A percentile compares a stretch with the other conserved stretches of the same genome.
Evolutionary conservation across 192 early-diverging fungal genomes (phyloP).

Genomic region (Mortierella alpina): DNA sequence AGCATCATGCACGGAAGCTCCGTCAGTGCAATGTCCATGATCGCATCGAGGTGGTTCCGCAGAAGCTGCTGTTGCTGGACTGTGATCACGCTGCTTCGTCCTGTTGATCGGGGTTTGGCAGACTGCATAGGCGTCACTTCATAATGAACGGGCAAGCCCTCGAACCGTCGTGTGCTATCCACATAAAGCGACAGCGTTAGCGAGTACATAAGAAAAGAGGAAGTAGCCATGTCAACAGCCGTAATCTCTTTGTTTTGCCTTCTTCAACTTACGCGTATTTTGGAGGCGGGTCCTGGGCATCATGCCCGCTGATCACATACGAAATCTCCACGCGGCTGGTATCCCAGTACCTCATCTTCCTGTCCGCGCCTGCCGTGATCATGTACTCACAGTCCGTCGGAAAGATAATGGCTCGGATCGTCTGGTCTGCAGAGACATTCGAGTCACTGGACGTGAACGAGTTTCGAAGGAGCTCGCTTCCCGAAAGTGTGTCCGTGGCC

Average conservation of each 20-base stretch:
- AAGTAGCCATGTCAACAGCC: too few relatives aligned
- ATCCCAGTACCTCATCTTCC: slow-evolving; percentile 91
- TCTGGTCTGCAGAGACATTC: slow-evolving; percentile 66
- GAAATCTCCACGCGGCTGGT: slow-evolving; percentile 74
- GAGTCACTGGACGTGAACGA: slow-evolving; percentile 67
- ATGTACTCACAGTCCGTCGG: slow-evolving; percentile 69
- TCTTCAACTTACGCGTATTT: slow-evolving; percentile 70
- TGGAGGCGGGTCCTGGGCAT: slow-evolving; percentile 65
- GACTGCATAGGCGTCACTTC: slow-evolving; percentile 60
- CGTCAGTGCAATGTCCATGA: slow-evolving; percentile 75
- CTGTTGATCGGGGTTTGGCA: slow-evolving; percentile 44
- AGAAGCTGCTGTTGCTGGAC: slow-evolving; percentile 67
- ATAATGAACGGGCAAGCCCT: slow-evolving; percentile 65
- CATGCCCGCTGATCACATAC: slow-evolving; percentile 75
- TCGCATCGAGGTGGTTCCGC: slow-evolving; percentile 78
- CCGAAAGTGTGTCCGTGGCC: slow-evolving; percentile 59
- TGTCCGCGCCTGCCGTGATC: slow-evolving; percentile 84
- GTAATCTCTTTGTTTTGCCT: background rate
- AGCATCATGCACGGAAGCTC: slow-evolving; percentile 81
- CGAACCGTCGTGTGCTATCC: slow-evolving; percentile 65
- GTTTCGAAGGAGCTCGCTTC: slow-evolving; percentile 64
- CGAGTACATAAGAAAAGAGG: background rate
- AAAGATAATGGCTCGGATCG: slow-evolving; percentile 70
- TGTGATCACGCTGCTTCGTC: slow-evolving; percentile 53
- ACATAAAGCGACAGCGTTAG: background rate